Base-by-base conservation (phyloP, 176 grass and related monocot species). In the Aechmea fasciata region DNA sequence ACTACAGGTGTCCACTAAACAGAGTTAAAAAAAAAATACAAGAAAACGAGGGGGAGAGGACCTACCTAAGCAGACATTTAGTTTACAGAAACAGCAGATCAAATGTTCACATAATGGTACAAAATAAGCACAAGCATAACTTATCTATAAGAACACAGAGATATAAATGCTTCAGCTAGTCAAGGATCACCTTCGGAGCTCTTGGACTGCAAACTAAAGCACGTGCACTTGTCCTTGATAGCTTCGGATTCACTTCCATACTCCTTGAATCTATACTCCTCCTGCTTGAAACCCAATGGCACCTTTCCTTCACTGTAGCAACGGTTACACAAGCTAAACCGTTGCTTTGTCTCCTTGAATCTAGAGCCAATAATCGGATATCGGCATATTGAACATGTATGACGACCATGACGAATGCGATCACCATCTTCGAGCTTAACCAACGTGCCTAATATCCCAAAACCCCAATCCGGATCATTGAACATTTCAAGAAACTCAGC, bases 241-340 rank as follows among this genome's bases (percentile, higher is more conserved):
- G 90, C 90, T 77, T 99, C 87, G 0, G 87, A 87, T 73, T 93
- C 84, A 0, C 77, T 90, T 59, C 84, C 82, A 11, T 99, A 99
- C 80, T 99, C 95, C 63, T 88, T 99, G 78, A 99, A 99, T 52
- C 71, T 88, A 84, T 90, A 99, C 72, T 99, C 90, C 11, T 99
- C 95, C 75, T 90, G 70, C 68, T 88, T 90, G 77, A 82, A 99
- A 1, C 71, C 76, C 28, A 90, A 90, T 15, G 95, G 95, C 71
- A 99, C 95, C 80, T 99, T 99, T 75, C 95, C 95, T 87, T 99
- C 84, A 11, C 87, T 94, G 77, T 99, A 99, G 69, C 95, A 99
- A 15, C 82, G 84, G 29, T 84, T 93, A 68, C 95, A 99, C 68
- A 99, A 63, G 74, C 90, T 99, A 72, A 99, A 99, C 0, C 57